Percentiles rank a stretch among this genome's conserved stretches.
These are phyloP conservation scores for Fusarium neocosmosporiellum DNA, from an alignment of 2,329 filamentous ascomycete genomes.

Conservation along the genomic window DNA sequence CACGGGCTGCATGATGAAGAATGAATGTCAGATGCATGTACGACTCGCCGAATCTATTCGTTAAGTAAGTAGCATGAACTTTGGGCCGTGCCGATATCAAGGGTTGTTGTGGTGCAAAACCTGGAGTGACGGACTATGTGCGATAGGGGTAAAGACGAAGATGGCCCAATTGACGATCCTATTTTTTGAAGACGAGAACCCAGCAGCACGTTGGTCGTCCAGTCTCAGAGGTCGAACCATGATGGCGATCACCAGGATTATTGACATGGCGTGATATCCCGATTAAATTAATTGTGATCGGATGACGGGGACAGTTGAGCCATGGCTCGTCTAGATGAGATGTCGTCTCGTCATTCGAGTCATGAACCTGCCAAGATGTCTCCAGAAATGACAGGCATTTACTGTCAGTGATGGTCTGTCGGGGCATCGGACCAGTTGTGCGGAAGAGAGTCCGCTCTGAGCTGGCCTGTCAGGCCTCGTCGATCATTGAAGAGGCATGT, in stretches of 20 bases:
- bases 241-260: not conserved
- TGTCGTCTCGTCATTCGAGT: not conserved
- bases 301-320: not conserved
- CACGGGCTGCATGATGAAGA: not conserved
- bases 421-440: not conserved
- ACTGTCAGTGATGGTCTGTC: not conserved
- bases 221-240: not conserved
- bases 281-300: not conserved
- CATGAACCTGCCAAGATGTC: not conserved
- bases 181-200: not conserved
- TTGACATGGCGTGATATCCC: not conserved
- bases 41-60: not conserved
- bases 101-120: not conserved
- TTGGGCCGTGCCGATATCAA: too few relatives aligned
- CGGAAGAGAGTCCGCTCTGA: not conserved
- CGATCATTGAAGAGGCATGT: not conserved
- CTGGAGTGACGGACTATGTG: not conserved
- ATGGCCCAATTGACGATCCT: not conserved
- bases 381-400: not conserved
- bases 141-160: not conserved
- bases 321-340: not conserved
- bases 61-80: not conserved
- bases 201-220: not conserved
- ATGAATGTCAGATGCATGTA: not conserved
- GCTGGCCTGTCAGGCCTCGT: not conserved